Evolutionary conservation across 2,329 filamentous ascomycete genomes (phyloP), one percentile per base, ranked within the genome.

Genomic region (Diaporthe citrichinensis): DNA sequence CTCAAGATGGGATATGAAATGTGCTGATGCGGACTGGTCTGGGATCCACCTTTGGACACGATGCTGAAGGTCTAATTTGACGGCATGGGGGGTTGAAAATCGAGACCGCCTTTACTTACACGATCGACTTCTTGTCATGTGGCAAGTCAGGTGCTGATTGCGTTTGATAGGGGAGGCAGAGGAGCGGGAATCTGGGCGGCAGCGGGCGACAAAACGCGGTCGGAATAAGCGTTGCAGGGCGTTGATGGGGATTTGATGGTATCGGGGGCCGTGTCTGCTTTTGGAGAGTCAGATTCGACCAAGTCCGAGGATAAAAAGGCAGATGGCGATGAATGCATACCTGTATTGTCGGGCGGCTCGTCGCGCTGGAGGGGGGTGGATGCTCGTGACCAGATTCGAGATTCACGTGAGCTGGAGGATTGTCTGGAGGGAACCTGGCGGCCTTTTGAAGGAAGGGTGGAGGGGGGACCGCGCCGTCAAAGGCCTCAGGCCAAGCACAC

Each of bases 111-210:
- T 65, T 34, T 41, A 76, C 74, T 76, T 73, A 76, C 74, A 74
- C 36, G 69, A 57, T 55, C 46, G 44, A 39, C 34, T 31, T 74
- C 46, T 71, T 76, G 74, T 73, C 74, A 76, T 73, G 72, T 76
- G 74, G 58, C 74, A 73, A 58, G 74, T 74, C 74, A 76, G 74
- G 74, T 76, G 74, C 67, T 74, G 61, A 73, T 73, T 73, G 71
- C 71, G 71, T 65, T 69, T 73, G 71, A 73, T 73, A 73, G 71
- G 39, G 25, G 36, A 28, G 49, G 49, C 34, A 65, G 61, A 49
- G 17, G 41, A 8, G 65, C 65, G 65, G 65, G 49, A 69, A 31
- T 7, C 49, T 69, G 34, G 71, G 71, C 58, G 59, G 46, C 51
- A 31, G 71, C 68, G 55, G 39, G 71, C 71, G 62, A 69, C 62